Evolutionary conservation across 108 stramenopile genomes (phyloP), one percentile per base, ranked within the genome.

Genomic region (Skeletonema tropicum): DNA sequence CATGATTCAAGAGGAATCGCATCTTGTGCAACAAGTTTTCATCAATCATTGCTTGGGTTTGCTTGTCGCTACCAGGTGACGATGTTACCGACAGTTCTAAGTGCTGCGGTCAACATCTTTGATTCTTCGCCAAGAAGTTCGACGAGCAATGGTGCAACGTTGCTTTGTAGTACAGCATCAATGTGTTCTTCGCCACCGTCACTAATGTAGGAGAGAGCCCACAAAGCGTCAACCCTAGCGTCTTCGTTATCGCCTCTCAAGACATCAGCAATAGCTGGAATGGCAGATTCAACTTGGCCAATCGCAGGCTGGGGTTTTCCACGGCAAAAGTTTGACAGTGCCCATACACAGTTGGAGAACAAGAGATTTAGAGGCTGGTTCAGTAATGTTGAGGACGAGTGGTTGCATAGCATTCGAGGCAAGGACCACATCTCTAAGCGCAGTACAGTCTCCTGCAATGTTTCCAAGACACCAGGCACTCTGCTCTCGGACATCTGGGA

Each of bases 401-500:
- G 84, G 77, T 23, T 71, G 71, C 58, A 97, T 72, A n/a, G 83
- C 84, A 33, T 88, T 84, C 13, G 83, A 33, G 26, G 62, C 45
- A 35, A 97, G 79, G 19, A 96, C 81, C 7, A 71, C 33, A 76
- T 98, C 93, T 30, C 98, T 82, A 38, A 89, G 82, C 29, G 66
- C 68, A 3, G 91, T n/a, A 17, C 75, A 74, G 68, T 98, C 98
- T 1, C 97, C 98, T 5, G 97, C 97, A 64, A 98, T 90, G 75
- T 98, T 98, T 63, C 97, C 98, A 15, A 98, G 77, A 64, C 94
- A 95, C 98, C 98, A 98, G 3, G 92, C 96, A 55, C 86, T 69
- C 83, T 98, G 98, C 63, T 97, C 97, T n/a, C 98, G 87, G 33
- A 98, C 87, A 52, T 97, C 90, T 10, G 91, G 91, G 77, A 64